Evolutionary conservation across 129 eudicot species (phyloP).

Genomic region (Solidago caesia): DNA sequence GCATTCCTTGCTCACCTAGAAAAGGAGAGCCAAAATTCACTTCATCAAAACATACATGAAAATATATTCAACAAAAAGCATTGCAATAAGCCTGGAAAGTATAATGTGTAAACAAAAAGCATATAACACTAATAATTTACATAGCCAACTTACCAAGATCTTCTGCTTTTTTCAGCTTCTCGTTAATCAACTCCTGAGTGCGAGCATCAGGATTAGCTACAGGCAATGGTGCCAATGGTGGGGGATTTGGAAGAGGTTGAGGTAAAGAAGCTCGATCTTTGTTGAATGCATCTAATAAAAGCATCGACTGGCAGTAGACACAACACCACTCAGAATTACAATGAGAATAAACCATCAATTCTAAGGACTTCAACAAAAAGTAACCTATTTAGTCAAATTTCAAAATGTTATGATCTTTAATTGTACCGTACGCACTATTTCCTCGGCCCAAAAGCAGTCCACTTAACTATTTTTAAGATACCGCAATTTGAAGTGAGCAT

Average conservation of each 20-base stretch:
- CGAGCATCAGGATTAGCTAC: constrained; percentile 81
- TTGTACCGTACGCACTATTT: too few relatives aligned
- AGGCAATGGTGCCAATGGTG: constrained; percentile 68
- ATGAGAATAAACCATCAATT: not conserved
- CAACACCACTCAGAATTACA: constrained; percentile 16
- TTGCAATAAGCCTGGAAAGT: not conserved
- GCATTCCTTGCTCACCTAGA: constrained; percentile 94
- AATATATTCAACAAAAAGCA: not conserved
- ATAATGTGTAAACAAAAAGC: not conserved
- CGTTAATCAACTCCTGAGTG: constrained; percentile 92
- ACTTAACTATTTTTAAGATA: too few relatives aligned
- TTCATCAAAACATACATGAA: not conserved
- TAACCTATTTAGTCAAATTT: too few relatives aligned
- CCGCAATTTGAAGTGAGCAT: too few relatives aligned
- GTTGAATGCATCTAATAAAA: constrained; percentile 90
- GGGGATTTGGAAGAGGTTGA: constrained; percentile 80
- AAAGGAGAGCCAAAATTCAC: constrained; percentile 12
- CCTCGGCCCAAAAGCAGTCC: too few relatives aligned
- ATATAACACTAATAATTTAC: not conserved
- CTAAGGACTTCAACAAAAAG: too few relatives aligned
- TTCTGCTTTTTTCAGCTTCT: constrained; percentile 95
- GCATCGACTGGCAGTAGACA: constrained; percentile 61
- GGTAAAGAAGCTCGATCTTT: constrained; percentile 97
- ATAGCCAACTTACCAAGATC: constrained; percentile 65
- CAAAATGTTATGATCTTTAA: too few relatives aligned